phyloP scores from a whole-genome alignment of 371 early-diverging fungal species.

The Mortierella sp. region DNA sequence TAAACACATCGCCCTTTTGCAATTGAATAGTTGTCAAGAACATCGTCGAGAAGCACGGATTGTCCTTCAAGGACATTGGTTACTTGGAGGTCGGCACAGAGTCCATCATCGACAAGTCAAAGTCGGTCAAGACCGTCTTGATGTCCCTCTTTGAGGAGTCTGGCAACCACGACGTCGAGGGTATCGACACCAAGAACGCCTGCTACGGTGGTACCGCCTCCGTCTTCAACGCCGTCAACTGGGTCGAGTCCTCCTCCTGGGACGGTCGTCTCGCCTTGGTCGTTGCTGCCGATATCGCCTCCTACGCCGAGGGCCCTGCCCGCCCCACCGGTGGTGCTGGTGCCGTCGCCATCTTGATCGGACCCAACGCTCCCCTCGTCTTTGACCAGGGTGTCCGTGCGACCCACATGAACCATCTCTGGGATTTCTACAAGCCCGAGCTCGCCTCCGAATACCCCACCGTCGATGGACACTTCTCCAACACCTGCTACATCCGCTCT shows the following conservation, averaged over 20 bases:
- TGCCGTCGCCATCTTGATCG: constrained; percentile 94
- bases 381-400: constrained; percentile 90
- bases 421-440: constrained; percentile 99
- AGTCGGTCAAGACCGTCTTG: constrained; percentile 96
- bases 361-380: constrained; percentile 94
- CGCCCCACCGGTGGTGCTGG: constrained; percentile 98
- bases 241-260: constrained; percentile 95
- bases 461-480: constrained; percentile 95
- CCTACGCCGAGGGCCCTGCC: constrained; percentile 93
- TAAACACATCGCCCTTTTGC: background rate
- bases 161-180: constrained; percentile 95
- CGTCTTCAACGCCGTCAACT: constrained; percentile 96
- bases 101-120: constrained; percentile 98
- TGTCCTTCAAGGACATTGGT: constrained; percentile 89
- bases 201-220: constrained; percentile 99
- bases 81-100: constrained; percentile 99
- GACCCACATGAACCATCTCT: constrained; percentile 96
- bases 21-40: constrained; percentile 81
- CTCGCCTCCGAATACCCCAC: constrained; percentile 95
- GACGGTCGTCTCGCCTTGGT: constrained; percentile 95
- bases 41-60: constrained; percentile 93
- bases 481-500: constrained; percentile 93
- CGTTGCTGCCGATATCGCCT: constrained; percentile 97
- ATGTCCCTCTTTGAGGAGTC: constrained; percentile 94
- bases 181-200: constrained; percentile 98